Conservation (phyloP, 2,329 filamentous ascomycete genomes). For the Lojkania enalia region DNA sequence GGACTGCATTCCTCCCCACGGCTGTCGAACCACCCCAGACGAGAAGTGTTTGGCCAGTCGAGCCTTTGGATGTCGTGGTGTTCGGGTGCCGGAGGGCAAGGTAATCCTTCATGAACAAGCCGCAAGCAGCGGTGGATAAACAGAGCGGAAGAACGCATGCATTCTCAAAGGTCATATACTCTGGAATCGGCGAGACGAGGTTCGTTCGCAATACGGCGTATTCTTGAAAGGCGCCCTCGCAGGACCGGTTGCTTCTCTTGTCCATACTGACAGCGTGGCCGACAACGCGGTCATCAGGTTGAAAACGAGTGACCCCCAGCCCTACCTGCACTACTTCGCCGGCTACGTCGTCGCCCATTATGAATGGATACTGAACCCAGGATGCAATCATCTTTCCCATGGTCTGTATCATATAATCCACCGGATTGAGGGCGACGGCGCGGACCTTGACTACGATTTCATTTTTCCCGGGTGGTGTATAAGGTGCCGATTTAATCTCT, state of each 20-base stretch:
- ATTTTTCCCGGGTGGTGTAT: conserved; percentile 36
- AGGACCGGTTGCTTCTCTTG: conserved; percentile 11
- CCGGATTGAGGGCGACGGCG: conserved; percentile 37
- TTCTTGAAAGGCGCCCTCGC: conserved; percentile 32
- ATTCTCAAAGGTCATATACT: conserved; percentile 13
- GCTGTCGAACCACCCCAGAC: conserved; percentile 55
- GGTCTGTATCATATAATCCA: conserved; percentile 14
- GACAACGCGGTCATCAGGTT: conserved; percentile 53
- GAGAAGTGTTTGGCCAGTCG: conserved; percentile 35
- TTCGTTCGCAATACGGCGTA: conserved; percentile 14
- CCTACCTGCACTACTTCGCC: conserved; percentile 51
- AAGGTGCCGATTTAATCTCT: conserved; percentile 42
- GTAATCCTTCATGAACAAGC: conserved; percentile 5
- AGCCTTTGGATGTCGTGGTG: conserved; percentile 11
- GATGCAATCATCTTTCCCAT: conserved; percentile 6
- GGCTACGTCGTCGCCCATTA: conserved; percentile 48
- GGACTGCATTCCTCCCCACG: conserved; percentile 53
- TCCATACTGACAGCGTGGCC: conserved; percentile 8
- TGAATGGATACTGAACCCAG: conserved; percentile 11
- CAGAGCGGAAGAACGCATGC: conserved; percentile 13
- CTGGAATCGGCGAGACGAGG: conserved; percentile 31
- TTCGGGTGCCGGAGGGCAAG: conserved; percentile 8
- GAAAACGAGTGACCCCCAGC: conserved; percentile 43
- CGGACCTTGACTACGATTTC: conserved; percentile 47
- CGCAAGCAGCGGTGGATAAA: conserved; percentile 8